Evolutionary conservation across 306 rosid genomes (phyloP).

Genomic region (Quercus alba): DNA sequence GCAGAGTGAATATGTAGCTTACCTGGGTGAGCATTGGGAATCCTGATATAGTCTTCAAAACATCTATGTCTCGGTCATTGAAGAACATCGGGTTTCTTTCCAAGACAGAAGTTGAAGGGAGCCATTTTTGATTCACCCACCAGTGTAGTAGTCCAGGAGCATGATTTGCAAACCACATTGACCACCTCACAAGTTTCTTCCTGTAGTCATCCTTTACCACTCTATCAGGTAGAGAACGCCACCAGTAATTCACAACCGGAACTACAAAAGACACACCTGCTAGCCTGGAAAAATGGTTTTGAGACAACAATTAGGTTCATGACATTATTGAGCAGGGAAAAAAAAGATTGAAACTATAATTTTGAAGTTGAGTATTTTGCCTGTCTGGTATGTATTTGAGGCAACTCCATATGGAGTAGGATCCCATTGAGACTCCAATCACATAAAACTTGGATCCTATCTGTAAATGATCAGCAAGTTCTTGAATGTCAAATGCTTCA

Average conservation of each 20-base stretch:
- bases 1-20: conserved; percentile 18
- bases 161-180: conserved; percentile 59
- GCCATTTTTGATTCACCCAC: conserved; percentile 89
- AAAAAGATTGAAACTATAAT: not conserved
- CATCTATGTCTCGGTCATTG: conserved; percentile 75
- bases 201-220: conserved; percentile 69
- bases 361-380: conserved; percentile 37
- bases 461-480: conserved; percentile 74
- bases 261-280: conserved; percentile 82
- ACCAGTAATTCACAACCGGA: conserved; percentile 71
- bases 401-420: conserved; percentile 89
- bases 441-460: conserved; percentile 75
- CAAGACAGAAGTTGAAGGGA: conserved; percentile 85
- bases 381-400: conserved; percentile 79
- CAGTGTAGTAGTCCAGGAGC: conserved; percentile 64
- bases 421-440: conserved; percentile 90
- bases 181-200: conserved; percentile 44
- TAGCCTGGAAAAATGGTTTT: conserved; percentile 56
- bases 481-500: conserved; percentile 84
- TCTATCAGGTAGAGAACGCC: conserved; percentile 79
- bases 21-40: conserved; percentile 95
- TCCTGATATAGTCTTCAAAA: conserved; percentile 60
- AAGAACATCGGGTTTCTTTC: conserved; percentile 70
- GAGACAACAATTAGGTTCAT: not conserved
- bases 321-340: not conserved